Base-by-base conservation (phyloP, 352 stramenopile species). In the Globisporangium cederbergense region DNA sequence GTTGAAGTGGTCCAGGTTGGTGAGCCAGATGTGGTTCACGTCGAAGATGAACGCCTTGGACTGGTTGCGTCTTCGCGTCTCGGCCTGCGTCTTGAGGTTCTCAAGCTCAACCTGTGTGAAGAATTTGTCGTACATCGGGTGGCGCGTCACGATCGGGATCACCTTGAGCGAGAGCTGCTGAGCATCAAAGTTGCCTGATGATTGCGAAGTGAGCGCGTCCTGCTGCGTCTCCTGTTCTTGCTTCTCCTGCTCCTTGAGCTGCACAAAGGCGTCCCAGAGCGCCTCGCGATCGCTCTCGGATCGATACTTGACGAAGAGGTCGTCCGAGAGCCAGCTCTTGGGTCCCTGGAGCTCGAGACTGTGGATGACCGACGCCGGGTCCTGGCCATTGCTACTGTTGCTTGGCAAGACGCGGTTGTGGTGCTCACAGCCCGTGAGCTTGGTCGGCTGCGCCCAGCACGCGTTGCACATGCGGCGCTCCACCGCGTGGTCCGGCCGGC, bases 21-120 rank as follows among this genome's bases (percentile, higher is more conserved):
- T 94, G 56, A 97, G 81, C 91, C 91, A 97, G 34, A 97, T 72
- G 64, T 91, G 85, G 66, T 96, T 91, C 45, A 97, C 91, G 63
- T 97, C 86, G 20, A 93, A 86, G 25, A 97, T 73, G 59, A 96
- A 97, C 10, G 75, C 73, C 64, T 92, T 95, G 57, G 75, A 79
- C 25, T 88, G 72, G 75, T 96, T 93, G 8, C 79, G 75, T 20
- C 80, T 79, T 30, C 82, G 74, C 9, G 89, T 92, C 25, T 82
- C 74, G 1, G 82, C 74, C 50, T 83, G 72, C 14, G 75, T 83
- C 30, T 73, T 75, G 9, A 89, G 55, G 67, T 96, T 96, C 58
- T 93, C 89, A 13, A 87, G 65, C 46, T 88, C 76, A 38, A 95
- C 64, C 30, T 88, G 83, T 16, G 73, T 72, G 36, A 76, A 78